Evolutionary conservation across 257 asterid species (phyloP).

Genomic region (Ophiorrhiza pumila): DNA sequence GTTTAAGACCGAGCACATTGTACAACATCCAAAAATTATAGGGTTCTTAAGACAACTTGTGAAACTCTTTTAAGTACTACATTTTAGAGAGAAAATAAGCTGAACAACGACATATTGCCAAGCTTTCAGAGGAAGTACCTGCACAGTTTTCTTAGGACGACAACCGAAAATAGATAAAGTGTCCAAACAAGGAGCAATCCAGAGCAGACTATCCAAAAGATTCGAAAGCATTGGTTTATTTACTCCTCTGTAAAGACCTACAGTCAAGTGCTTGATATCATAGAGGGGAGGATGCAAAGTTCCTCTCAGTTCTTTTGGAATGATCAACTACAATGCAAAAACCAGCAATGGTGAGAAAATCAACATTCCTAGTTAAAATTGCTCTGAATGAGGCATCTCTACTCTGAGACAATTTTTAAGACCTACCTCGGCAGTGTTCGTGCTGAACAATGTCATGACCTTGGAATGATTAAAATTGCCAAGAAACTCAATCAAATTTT

Average conservation of each 20-base stretch:
- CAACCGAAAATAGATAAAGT: not conserved
- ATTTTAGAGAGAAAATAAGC: not conserved
- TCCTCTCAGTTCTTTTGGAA: not conserved
- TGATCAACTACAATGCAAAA: not conserved
- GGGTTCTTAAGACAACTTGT: not conserved
- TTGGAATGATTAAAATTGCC: conserved; percentile 13
- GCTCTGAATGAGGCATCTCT: not conserved
- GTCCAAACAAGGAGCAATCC: conserved; percentile 11
- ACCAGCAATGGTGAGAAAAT: not conserved
- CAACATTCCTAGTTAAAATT: too few relatives aligned
- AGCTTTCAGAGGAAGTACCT: not conserved
- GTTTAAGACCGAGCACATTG: too few relatives aligned
- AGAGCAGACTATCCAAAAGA: conserved; percentile 13
- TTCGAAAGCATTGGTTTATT: not conserved
- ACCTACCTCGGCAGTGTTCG: not conserved
- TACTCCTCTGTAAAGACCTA: not conserved
- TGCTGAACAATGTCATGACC: not conserved
- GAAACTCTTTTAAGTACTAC: not conserved
- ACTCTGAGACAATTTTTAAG: not conserved
- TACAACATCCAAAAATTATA: not conserved
- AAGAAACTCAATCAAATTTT: conserved; percentile 8
- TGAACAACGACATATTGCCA: not conserved
- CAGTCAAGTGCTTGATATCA: not conserved
- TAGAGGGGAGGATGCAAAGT: not conserved
- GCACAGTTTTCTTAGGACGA: not conserved